Base-by-base conservation (phyloP, 495 filamentous ascomycete species). In the Penicillium flavigenum region DNA sequence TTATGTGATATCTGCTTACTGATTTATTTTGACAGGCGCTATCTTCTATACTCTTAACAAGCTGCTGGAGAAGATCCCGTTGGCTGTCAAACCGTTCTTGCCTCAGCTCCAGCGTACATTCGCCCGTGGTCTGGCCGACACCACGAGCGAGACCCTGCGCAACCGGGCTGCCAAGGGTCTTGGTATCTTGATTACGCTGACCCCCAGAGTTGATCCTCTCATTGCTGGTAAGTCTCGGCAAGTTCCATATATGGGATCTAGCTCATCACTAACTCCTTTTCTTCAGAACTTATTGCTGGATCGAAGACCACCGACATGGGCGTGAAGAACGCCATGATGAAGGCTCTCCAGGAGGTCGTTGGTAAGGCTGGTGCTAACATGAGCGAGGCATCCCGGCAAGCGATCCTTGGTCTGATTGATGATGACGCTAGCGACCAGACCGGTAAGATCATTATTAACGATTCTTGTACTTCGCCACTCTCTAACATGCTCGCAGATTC, bases 91-190 rank as follows among this genome's bases (percentile, higher is more conserved):
- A 73, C 94, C 94, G 3, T 98, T 98, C 85, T 67, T 98, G 62
- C 94, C 94, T 11, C 94, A 98, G 69, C 85, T 98, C 36, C 94
- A 98, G 72, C 81, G 94, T 31, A 98, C 94, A 0, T 98, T 98
- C 76, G 92, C 94, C 32, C 93, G 96, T 76, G 92, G 90, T 49
- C 78, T 98, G 20, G 94, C 94, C 0, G 94, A 98, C 71, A 86
- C 92, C 1, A 89, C 92, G 9, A 97, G 93, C 70, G 95, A 97
- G 54, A 76, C 91, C 17, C 75, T 98, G 59, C 85, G 94, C 52
- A 88, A 86, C 51, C 80, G 94, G 34, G 94, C 95, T 51, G 95
- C 94, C n/a, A 96, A 92, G 72, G 94, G 95, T 57, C 76, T 98
- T 57, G 95, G 95, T 47, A 98, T 94, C 36, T 75, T 98, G 49